Evolutionary conservation across 768 basidiomycete species (phyloP).

Genomic region (Galerina marginata): DNA sequence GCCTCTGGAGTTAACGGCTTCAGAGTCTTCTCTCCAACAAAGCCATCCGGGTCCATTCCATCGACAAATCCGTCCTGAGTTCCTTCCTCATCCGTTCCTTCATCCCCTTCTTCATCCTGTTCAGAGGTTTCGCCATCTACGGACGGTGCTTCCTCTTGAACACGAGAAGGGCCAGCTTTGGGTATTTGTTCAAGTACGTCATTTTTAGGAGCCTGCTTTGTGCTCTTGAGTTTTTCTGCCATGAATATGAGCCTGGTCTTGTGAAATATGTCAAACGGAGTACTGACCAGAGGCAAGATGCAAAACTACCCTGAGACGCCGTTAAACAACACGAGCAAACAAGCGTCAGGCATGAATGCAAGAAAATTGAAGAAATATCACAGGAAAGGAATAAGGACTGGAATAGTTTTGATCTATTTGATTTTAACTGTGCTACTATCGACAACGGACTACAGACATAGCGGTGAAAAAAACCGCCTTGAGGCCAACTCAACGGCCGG

Average conservation of each 20-base stretch:
- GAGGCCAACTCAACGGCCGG: no score
- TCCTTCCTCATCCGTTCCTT: constrained; percentile 32
- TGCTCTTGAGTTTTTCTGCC: constrained; percentile 4
- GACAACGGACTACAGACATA: no score
- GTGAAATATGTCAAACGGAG: background rate
- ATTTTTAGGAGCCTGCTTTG: background rate
- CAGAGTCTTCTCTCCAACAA: constrained; percentile 64
- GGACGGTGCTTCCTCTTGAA: constrained; percentile 6
- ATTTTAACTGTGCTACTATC: no score
- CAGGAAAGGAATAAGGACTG: background rate
- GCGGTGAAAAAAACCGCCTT: no score
- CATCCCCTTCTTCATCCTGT: constrained; percentile 24
- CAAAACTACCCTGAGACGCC: background rate
- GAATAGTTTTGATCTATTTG: no score
- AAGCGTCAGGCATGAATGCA: background rate
- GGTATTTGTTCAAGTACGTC: background rate
- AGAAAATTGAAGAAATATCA: no score
- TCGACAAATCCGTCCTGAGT: constrained; percentile 38
- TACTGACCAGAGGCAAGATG: background rate
- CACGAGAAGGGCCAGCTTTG: constrained; percentile 23
- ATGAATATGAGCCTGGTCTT: background rate
- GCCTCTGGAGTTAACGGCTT: constrained; percentile 80
- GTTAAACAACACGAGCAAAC: constrained; percentile 2
- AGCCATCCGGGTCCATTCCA: constrained; percentile 65
- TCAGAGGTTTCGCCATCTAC: constrained; percentile 13